These are phyloP conservation scores for Aspergillus arachidicola DNA, from an alignment of 2,329 filamentous ascomycete genomes.

Conservation along the genomic window DNA sequence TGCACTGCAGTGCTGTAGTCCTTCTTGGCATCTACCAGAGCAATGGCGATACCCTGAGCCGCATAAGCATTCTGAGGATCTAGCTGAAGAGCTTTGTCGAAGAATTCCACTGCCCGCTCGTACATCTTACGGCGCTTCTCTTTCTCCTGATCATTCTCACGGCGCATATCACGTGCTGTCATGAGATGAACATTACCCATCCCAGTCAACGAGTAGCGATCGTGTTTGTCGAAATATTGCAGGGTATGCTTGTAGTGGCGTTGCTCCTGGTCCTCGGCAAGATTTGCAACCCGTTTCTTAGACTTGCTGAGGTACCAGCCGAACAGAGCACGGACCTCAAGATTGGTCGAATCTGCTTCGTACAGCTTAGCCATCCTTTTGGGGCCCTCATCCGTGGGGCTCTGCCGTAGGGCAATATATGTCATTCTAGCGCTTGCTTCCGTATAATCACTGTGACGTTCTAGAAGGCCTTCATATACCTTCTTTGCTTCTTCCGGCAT, in stretches of 20 bases:
- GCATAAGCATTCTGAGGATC: slow-evolving; percentile 95
- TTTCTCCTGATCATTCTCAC: slow-evolving; percentile 85
- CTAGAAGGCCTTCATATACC: slow-evolving; percentile 83
- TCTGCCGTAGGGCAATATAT: slow-evolving; percentile 82
- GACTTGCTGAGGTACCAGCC: slow-evolving; percentile 94
- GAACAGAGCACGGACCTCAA: slow-evolving; percentile 90
- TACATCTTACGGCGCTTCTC: slow-evolving; percentile 88
- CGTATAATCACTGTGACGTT: slow-evolving; percentile 86
- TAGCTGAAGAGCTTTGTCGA: slow-evolving; percentile 94
- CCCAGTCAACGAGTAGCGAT: slow-evolving; percentile 91
- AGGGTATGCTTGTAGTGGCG: slow-evolving; percentile 96
- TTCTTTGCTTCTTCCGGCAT: slow-evolving; percentile 80
- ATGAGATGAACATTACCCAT: slow-evolving; percentile 96
- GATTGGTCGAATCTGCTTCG: slow-evolving; percentile 77
- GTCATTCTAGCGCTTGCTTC: slow-evolving; percentile 87
- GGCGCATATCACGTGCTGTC: slow-evolving; percentile 89
- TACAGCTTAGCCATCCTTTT: slow-evolving; percentile 85
- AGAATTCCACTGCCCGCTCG: slow-evolving; percentile 93
- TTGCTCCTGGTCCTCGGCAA: slow-evolving; percentile 87
- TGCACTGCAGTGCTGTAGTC: slow-evolving; percentile 79
- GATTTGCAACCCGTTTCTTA: slow-evolving; percentile 77
- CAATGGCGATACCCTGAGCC: slow-evolving; percentile 93
- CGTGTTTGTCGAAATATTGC: slow-evolving; percentile 93
- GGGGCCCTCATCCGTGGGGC: slow-evolving; percentile 81
- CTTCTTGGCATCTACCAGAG: slow-evolving; percentile 90